phyloP scores from a whole-genome alignment of 306 rosid genomes.

The Sechiopsis laciniata region DNA sequence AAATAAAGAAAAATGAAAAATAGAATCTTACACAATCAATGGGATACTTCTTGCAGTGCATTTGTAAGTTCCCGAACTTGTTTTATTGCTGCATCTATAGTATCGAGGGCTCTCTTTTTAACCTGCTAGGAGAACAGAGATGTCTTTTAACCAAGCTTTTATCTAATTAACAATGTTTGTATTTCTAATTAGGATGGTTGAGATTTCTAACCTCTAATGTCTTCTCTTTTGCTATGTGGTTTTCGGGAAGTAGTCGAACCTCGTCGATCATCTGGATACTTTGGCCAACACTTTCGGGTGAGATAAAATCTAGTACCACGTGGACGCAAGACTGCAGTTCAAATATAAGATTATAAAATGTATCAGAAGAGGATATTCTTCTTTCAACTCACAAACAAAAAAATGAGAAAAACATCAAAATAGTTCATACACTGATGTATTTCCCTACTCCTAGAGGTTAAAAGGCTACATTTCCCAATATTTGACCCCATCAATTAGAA shows the following conservation, averaged over 20 bases:
- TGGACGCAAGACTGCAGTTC: slow-evolving; percentile 71
- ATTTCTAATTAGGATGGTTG: slow-evolving; percentile 10
- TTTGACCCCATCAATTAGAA: not conserved
- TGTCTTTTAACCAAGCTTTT: not conserved
- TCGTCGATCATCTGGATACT: slow-evolving; percentile 67
- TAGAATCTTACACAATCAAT: slow-evolving; percentile 17
- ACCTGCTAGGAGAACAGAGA: slow-evolving; percentile 50
- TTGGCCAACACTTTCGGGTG: slow-evolving; percentile 75
- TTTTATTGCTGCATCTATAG: slow-evolving; percentile 67
- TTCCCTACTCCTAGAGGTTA: not conserved
- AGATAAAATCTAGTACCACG: slow-evolving; percentile 79
- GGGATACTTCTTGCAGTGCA: slow-evolving; percentile 49
- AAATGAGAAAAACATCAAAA: not conserved
- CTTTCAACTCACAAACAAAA: not conserved
- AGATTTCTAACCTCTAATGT: slow-evolving; percentile 59
- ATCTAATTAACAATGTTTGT: slow-evolving; percentile 15
- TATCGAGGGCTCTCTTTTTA: slow-evolving; percentile 69
- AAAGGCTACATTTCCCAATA: not conserved
- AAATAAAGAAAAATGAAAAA: not conserved
- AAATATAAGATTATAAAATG: slow-evolving; percentile 10
- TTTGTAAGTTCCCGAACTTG: slow-evolving; percentile 78
- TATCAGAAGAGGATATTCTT: slow-evolving; percentile 8
- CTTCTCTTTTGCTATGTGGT: slow-evolving; percentile 65
- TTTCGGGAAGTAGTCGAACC: slow-evolving; percentile 63
- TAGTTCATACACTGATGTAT: not conserved